Evolutionary conservation across 805 yeast genomes (phyloP).

Genomic region (Sugiyamaella marilandica): DNA sequence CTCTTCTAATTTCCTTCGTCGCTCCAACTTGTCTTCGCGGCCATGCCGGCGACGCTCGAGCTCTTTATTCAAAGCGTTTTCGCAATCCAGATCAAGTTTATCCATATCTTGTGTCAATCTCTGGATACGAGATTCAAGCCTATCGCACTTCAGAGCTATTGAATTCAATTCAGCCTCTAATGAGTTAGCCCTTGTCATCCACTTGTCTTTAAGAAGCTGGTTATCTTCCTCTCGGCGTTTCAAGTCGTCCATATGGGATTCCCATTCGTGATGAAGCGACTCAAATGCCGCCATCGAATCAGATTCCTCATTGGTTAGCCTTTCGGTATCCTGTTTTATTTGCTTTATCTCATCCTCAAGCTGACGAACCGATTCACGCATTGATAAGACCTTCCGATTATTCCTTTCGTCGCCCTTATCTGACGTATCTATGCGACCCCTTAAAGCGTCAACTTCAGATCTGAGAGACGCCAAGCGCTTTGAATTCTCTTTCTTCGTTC

Average conservation of each 20-base stretch:
- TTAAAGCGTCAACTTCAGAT: constrained; percentile 53
- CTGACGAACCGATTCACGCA: constrained; percentile 43
- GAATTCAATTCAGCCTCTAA: constrained; percentile 24
- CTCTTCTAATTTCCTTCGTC: constrained; percentile 28
- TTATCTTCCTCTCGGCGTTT: constrained; percentile 15
- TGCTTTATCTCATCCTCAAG: constrained; percentile 35
- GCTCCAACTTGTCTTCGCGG: constrained; percentile 26
- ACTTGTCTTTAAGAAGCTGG: constrained; percentile 13
- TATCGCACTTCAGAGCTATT: constrained; percentile 26
- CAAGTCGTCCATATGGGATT: constrained; percentile 16
- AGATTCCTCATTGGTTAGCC: constrained; percentile 12
- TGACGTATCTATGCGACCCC: constrained; percentile 43
- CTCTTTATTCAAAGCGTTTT: constrained; percentile 22
- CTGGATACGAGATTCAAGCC: constrained; percentile 23
- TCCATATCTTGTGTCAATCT: constrained; percentile 26
- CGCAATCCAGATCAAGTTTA: constrained; percentile 26
- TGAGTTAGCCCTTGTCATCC: constrained; percentile 16
- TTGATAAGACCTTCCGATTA: constrained; percentile 46
- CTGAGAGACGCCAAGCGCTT: constrained; percentile 48
- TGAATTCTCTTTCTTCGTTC: constrained; percentile 52
- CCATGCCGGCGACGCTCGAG: constrained; percentile 22
- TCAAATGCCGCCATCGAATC: constrained; percentile 13
- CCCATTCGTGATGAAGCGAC: constrained; percentile 19
- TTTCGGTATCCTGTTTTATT: constrained; percentile 15
- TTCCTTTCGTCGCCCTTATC: constrained; percentile 55